phyloP scores from a whole-genome alignment of 306 rosid species.

The Quercus suber region DNA sequence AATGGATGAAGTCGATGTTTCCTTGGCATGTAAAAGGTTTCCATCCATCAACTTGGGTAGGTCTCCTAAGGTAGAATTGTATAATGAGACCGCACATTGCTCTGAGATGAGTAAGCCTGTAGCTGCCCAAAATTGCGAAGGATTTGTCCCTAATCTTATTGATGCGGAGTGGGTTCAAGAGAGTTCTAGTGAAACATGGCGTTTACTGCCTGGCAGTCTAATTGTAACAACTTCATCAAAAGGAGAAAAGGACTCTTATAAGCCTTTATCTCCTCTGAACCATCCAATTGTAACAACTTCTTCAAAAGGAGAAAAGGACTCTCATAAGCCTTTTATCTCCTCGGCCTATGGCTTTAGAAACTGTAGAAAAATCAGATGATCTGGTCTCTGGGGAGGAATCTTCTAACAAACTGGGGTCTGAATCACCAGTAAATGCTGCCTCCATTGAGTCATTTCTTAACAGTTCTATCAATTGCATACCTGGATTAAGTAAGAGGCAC shows the following conservation, averaged over 20 bases:
- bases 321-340: constrained; percentile 28
- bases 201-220: constrained; percentile 34
- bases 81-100: constrained; percentile 50
- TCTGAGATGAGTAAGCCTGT: constrained; percentile 36
- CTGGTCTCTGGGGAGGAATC: constrained; percentile 35
- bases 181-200: constrained; percentile 36
- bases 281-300: constrained; percentile 36
- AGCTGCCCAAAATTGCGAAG: constrained; percentile 36
- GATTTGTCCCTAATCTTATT: constrained; percentile 35
- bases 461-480: constrained; percentile 51
- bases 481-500: constrained; percentile 66
- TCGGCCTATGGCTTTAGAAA: constrained; percentile 33
- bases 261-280: constrained; percentile 26
- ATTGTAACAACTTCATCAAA: constrained; percentile 29
- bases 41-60: constrained; percentile 78
- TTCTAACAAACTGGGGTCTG: constrained; percentile 28
- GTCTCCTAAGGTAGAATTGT: constrained; percentile 69
- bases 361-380: constrained; percentile 41
- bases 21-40: constrained; percentile 56
- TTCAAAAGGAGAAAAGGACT: constrained; percentile 34
- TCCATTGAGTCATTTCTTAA: constrained; percentile 56
- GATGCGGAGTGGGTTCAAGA: constrained; percentile 46
- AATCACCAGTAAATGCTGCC: constrained; percentile 31
- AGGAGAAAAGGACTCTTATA: constrained; percentile 38
- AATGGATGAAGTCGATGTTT: constrained; percentile 46